Percentiles rank a stretch among this genome's conserved stretches.
Conservation (phyloP, 495 filamentous ascomycete genomes). For the Chaetomidium leptoderma region DNA sequence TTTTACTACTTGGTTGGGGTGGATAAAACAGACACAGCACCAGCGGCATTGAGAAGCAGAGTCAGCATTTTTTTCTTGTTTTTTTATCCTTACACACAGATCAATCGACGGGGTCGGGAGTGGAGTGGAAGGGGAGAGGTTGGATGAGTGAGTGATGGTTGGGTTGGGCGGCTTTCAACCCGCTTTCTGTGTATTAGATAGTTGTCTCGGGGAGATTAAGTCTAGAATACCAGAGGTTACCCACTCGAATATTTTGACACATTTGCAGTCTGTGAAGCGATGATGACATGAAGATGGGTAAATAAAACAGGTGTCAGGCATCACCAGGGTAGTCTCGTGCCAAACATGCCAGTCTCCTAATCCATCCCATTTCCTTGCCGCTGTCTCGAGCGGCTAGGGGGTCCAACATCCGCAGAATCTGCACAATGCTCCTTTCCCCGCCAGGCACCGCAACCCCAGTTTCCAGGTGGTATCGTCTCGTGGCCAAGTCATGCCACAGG, state of each 20-base stretch:
- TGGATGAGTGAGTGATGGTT: constrained; percentile 8
- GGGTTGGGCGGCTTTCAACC: constrained; percentile 34
- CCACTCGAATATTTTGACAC: constrained; percentile 38
- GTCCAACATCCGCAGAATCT: too few relatives aligned
- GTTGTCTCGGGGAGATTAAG: constrained; percentile 30
- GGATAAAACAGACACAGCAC: constrained; percentile 6
- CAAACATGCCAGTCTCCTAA: too few relatives aligned
- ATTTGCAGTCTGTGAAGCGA: too few relatives aligned
- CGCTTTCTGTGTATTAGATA: constrained; percentile 56
- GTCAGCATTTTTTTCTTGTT: constrained; percentile 27
- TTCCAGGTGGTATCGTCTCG: too few relatives aligned
- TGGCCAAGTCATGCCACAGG: not conserved
- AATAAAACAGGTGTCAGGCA: too few relatives aligned
- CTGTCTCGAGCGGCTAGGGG: too few relatives aligned
- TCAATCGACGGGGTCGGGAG: constrained; percentile 11
- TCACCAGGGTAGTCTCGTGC: too few relatives aligned
- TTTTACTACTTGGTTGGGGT: not conserved
- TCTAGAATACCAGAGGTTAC: constrained; percentile 56
- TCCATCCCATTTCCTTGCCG: not conserved
- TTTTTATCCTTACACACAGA: constrained; percentile 7
- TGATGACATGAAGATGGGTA: not conserved
- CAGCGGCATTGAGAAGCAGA: constrained; percentile 18
- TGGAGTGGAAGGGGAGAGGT: constrained; percentile 1
- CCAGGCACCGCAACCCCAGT: not conserved
- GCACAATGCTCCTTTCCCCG: too few relatives aligned